phyloP scores from a whole-genome alignment of 2,329 filamentous ascomycete genomes.

The Drechslerella coelobrocha region DNA sequence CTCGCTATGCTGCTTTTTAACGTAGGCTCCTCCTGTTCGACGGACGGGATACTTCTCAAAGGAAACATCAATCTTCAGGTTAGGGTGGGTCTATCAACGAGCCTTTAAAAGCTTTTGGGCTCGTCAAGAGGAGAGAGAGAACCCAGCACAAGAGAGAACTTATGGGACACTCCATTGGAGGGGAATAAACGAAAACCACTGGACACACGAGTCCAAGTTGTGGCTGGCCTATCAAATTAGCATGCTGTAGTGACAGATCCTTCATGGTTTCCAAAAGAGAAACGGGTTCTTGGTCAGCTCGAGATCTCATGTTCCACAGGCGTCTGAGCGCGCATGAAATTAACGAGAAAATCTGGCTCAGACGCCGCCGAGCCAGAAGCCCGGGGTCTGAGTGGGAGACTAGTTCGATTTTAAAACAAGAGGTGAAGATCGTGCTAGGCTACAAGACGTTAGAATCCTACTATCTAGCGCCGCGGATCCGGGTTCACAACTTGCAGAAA shows the following conservation, averaged over 20 bases:
- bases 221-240: no score
- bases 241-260: neutral
- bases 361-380: neutral
- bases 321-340: neutral
- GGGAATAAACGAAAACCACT: no score
- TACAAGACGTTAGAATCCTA: neutral
- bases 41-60: no score
- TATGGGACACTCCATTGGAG: no score
- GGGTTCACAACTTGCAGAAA: neutral
- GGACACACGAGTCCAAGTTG: no score
- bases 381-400: neutral
- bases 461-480: neutral
- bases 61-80: no score
- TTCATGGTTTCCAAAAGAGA: neutral
- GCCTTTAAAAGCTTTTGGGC: no score
- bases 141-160: no score
- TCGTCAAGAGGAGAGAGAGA: no score
- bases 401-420: neutral
- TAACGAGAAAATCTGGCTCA: neutral
- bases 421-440: neutral
- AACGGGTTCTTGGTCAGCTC: neutral
- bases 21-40: no score
- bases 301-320: constrained; percentile 1
- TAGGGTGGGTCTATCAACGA: no score
- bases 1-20: no score